phyloP scores from a whole-genome alignment of 352 stramenopile species.

The Halophytophthora batemanensis region DNA sequence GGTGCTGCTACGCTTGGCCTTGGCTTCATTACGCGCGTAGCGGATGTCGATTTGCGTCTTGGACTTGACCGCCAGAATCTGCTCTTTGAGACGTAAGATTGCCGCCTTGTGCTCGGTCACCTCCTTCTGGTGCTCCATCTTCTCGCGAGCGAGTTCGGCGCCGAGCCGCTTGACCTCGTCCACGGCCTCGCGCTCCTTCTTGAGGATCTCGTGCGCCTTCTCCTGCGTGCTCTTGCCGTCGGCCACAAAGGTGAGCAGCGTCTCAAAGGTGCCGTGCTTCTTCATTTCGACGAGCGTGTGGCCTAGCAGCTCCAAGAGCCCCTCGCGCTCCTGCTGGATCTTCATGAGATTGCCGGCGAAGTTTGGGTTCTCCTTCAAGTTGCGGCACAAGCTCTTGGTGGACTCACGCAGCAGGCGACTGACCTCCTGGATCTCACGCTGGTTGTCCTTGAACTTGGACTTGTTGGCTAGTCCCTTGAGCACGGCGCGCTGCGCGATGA shows the following conservation, averaged over 20 bases:
- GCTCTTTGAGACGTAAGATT: constrained; percentile 82
- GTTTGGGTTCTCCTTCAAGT: constrained; percentile 93
- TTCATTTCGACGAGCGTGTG: constrained; percentile 68
- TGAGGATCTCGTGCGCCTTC: constrained; percentile 78
- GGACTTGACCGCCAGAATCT: constrained; percentile 80
- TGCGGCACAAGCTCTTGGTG: constrained; percentile 90
- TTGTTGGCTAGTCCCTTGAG: constrained; percentile 92
- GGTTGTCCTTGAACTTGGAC: constrained; percentile 92
- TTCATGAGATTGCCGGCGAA: constrained; percentile 91
- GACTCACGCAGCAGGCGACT: constrained; percentile 86
- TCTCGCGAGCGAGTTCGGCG: constrained; percentile 72
- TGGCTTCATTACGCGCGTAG: constrained; percentile 78
- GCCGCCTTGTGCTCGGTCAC: constrained; percentile 60
- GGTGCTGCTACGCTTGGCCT: constrained; percentile 81
- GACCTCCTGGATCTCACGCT: constrained; percentile 91
- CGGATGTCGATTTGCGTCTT: constrained; percentile 83
- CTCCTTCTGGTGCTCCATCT: constrained; percentile 75
- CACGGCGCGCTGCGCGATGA: constrained; percentile 82
- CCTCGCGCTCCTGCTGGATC: constrained; percentile 89
- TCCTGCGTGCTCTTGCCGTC: constrained; percentile 76
- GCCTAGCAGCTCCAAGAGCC: constrained; percentile 70
- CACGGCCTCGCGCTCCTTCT: constrained; percentile 82
- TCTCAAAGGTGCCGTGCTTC: constrained; percentile 71
- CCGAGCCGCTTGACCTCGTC: constrained; percentile 87
- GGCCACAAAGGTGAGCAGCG: constrained; percentile 68